A percentile compares a stretch with the other conserved stretches of the same genome.
These are phyloP conservation scores for Pythium myriotylum DNA, from an alignment of 352 stramenopile genomes.

Conservation along the genomic window DNA sequence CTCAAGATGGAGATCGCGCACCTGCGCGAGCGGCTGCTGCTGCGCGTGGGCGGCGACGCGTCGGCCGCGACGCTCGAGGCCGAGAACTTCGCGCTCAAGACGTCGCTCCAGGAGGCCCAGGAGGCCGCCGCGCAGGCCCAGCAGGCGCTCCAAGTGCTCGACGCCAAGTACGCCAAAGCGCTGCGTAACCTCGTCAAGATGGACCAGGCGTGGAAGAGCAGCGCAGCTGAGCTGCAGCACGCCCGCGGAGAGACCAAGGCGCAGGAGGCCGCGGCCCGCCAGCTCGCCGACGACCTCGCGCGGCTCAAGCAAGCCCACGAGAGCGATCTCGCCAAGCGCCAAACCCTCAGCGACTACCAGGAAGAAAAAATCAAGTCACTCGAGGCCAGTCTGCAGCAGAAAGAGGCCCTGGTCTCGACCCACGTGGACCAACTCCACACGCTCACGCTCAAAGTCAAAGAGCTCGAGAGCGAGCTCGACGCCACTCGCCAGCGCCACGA, in stretches of 20 bases:
- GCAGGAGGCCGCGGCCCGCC: conserved; percentile 13
- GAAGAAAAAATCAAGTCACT: conserved; percentile 28
- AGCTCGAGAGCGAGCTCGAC: conserved; percentile 40
- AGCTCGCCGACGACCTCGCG: conserved; percentile 26
- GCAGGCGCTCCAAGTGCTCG: conserved; percentile 43
- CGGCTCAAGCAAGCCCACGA: conserved; percentile 29
- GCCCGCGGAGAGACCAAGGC: conserved; percentile 17
- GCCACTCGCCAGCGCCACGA: conserved; percentile 16
- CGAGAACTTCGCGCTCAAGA: conserved; percentile 73
- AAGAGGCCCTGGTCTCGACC: conserved; percentile 14
- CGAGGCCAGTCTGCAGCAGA: conserved; percentile 2
- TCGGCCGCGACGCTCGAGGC: conserved; percentile 77
- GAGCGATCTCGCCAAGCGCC: conserved; percentile 13
- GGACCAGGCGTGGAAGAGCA: conserved; percentile 74
- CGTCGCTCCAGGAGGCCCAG: conserved; percentile 56
- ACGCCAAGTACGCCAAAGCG: conserved; percentile 69
- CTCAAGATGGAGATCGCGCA: conserved; percentile 86
- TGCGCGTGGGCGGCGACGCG: conserved; percentile 75
- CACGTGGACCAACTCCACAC: conserved; percentile 17
- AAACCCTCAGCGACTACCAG: conserved; percentile 25
- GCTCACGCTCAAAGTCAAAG: conserved; percentile 25
- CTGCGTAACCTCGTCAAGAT: conserved; percentile 70
- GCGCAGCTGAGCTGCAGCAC: conserved; percentile 33
- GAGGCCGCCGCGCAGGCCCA: conserved; percentile 42
- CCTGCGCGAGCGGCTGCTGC: conserved; percentile 64